Base-by-base conservation (phyloP, 345 rosid genomes). In the Citropsis articulata region DNA sequence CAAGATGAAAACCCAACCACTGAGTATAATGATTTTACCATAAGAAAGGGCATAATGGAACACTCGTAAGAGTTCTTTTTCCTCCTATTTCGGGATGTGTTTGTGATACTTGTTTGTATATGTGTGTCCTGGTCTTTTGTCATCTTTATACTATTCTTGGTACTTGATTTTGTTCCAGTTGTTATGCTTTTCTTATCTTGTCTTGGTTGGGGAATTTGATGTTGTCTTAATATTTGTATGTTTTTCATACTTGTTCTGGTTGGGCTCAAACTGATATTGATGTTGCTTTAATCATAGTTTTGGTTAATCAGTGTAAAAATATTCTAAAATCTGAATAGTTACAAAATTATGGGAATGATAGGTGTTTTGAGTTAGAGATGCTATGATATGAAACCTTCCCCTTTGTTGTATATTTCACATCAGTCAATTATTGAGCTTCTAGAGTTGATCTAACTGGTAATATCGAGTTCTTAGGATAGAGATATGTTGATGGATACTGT, bases 1-100 rank as follows among this genome's bases (percentile, higher is more conserved):
- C 76, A 80, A 77, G 86, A 73, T 48, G 75, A 75, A 64, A 77
- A 73, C 33, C 30, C 79, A 64, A 56, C 19, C 25, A 22, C 72
- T 53, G 73, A 77, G 33, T 61, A 73, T 21, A 65, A 77, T 45
- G 63, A 73, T 6, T 61, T 72, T 25, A 48, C 33, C 28, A 72
- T 80, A 42, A 77, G 74, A 30, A 68, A 65, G 33, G 83, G 69
- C 31, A 80, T 73, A 67, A 59, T 64, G 61, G 78, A 80, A 56
- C 72, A 59, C 27, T 8, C 62, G 86, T 83, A 66, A 83, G 73
- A 27, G 67, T 68, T 36, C 38, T 63, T 33, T 1, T 69, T 21
- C 5, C 35, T 65, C 22, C 42, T 9, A 33, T 45, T 72, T 65
- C 31, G 7, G 24, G 62, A 22, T 53, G 25, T 69, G 72, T 63